Percentiles rank a stretch among this genome's conserved stretches.
These are phyloP conservation scores for Verbena officinalis DNA, from an alignment of 257 asterid genomes.

Conservation along the genomic window DNA sequence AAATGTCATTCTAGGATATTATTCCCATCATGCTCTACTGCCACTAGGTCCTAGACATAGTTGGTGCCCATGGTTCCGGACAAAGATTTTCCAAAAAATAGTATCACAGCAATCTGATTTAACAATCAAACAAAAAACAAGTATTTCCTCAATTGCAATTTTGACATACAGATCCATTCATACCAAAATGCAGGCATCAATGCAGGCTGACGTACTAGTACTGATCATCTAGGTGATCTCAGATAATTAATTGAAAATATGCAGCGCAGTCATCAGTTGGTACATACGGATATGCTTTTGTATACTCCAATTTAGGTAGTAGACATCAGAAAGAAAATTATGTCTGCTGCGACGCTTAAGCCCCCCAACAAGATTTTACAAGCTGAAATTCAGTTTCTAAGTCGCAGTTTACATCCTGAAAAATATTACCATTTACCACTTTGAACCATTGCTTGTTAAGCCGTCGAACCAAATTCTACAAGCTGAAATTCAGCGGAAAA, in stretches of 20 bases:
- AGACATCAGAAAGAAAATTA: neutral
- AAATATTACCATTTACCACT: slow-evolving; percentile 1
- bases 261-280: slow-evolving; percentile 19
- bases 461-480: neutral
- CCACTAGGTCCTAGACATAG: slow-evolving; percentile 4
- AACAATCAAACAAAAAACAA: slow-evolving; percentile 17
- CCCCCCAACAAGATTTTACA: neutral
- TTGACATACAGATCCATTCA: neutral
- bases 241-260: slow-evolving; percentile 2
- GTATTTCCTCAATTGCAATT: slow-evolving; percentile 5
- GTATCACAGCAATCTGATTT: neutral
- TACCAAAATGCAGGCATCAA: slow-evolving; percentile 5
- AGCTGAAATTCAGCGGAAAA: slow-evolving; percentile 25
- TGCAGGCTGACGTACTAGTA: slow-evolving; percentile 2
- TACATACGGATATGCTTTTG: slow-evolving; percentile 21
- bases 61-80: slow-evolving; percentile 14
- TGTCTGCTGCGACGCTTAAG: neutral
- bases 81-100: neutral
- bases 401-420: slow-evolving; percentile 11
- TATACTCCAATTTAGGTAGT: slow-evolving; percentile 12
- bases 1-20: slow-evolving; percentile 10
- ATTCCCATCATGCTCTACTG: slow-evolving; percentile 10
- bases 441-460: neutral
- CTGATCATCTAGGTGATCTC: slow-evolving; percentile 3
- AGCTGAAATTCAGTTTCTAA: slow-evolving; percentile 25